phyloP scores from a whole-genome alignment of 768 basidiomycete species.

The Scleroderma citrinum region DNA sequence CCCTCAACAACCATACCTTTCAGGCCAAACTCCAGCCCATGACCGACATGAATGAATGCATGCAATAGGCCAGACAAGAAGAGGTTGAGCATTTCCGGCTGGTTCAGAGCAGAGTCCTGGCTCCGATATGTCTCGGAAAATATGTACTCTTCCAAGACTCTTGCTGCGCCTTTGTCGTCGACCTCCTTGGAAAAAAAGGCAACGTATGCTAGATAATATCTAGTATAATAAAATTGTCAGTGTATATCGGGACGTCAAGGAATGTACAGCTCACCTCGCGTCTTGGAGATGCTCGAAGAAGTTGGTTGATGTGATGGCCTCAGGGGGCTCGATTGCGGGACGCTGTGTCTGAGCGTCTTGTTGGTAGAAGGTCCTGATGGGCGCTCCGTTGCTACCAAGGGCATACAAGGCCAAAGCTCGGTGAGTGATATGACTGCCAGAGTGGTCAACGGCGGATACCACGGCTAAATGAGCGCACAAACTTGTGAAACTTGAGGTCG shows the following conservation, averaged over 20 bases:
- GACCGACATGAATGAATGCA: constrained; percentile 56
- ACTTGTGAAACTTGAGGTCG: constrained; percentile 47
- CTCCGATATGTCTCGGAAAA: constrained; percentile 27
- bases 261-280: constrained; percentile 14
- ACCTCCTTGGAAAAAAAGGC: constrained; percentile 19
- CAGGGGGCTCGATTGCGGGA: constrained; percentile 18
- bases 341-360: constrained; percentile 18
- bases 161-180: constrained; percentile 9
- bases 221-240: not conserved
- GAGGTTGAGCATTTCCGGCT: constrained; percentile 53
- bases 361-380: constrained; percentile 23
- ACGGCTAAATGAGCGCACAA: constrained; percentile 5
- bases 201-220: constrained; percentile 24
- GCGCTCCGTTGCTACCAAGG: constrained; percentile 16
- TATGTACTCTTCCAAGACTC: constrained; percentile 21
- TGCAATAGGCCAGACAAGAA: constrained; percentile 48
- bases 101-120: constrained; percentile 15
- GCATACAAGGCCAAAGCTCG: constrained; percentile 25
- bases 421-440: constrained; percentile 23
- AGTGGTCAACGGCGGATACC: not conserved
- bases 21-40: constrained; percentile 58
- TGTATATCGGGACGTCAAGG: not conserved
- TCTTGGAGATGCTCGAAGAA: constrained; percentile 21
- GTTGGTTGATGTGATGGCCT: constrained; percentile 17
- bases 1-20: constrained; percentile 62